Percentiles rank a stretch among this genome's conserved stretches.
Evolutionary conservation across 2,329 filamentous ascomycete genomes (phyloP).

Genomic region (Penicillium sp.): DNA sequence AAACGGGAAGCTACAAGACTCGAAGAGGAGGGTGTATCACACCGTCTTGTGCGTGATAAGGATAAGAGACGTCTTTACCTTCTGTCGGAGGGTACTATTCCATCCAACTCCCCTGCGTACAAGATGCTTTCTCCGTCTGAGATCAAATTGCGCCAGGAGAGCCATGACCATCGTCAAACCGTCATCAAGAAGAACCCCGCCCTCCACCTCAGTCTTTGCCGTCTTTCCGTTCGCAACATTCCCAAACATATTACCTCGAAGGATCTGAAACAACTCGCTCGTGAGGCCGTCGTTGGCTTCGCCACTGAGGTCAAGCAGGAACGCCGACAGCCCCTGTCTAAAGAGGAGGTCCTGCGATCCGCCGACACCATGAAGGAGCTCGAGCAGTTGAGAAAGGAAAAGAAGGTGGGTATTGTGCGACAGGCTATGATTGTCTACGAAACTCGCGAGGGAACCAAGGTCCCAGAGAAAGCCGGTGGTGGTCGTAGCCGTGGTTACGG

Average conservation of each 20-base stretch:
- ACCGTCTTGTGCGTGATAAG: slow-evolving; percentile 68
- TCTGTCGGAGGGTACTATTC: slow-evolving; percentile 80
- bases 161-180: slow-evolving; percentile 80
- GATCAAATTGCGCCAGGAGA: slow-evolving; percentile 83
- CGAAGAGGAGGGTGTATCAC: slow-evolving; percentile 64
- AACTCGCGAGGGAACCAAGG: slow-evolving; percentile 79
- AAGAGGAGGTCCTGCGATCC: slow-evolving; percentile 80
- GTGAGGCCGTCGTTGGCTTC: slow-evolving; percentile 91
- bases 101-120: slow-evolving; percentile 74
- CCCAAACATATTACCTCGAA: slow-evolving; percentile 81
- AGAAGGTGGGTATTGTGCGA: slow-evolving; percentile 82
- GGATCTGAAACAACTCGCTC: slow-evolving; percentile 84
- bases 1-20: slow-evolving; percentile 76
- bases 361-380: slow-evolving; percentile 77
- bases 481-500: slow-evolving; percentile 91
- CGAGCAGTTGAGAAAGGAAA: slow-evolving; percentile 74
- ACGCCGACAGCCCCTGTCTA: slow-evolving; percentile 74
- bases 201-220: slow-evolving; percentile 83
- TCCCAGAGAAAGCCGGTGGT: slow-evolving; percentile 71
- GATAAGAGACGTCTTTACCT: slow-evolving; percentile 91
- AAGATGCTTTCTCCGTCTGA: slow-evolving; percentile 74
- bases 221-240: slow-evolving; percentile 87
- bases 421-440: slow-evolving; percentile 97
- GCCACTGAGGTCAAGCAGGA: slow-evolving; percentile 84
- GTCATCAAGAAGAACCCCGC: slow-evolving; percentile 89